Evolutionary conservation across 2,329 filamentous ascomycete genomes (phyloP), one percentile per base, ranked within the genome.

Genomic region (Colletotrichum plurivorum): DNA sequence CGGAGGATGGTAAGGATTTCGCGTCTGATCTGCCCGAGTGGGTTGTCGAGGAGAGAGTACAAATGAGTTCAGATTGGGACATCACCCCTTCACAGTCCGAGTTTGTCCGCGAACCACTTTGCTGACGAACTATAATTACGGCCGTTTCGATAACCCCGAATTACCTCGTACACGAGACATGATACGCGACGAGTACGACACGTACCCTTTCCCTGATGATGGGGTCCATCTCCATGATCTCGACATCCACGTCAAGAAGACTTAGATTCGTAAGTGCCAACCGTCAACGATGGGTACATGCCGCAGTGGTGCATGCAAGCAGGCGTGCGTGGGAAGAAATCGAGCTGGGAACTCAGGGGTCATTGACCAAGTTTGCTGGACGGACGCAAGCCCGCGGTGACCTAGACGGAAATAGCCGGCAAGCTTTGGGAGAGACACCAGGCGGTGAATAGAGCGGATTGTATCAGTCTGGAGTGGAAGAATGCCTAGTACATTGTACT

Each of bases 91-190:
- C 6, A 15, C 2, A 43, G 4, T 43, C 16, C 6, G 41, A 43
- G 6, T 10, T 8, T n/a, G 15, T 43, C 16, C 13, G 15, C 10
- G 16, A 16, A 43, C 41, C 5, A 10, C 13, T 5, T 15, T 13
- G 10, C 15, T 15, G 25, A 27, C 31, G 6, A 52, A 13, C 46
- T 36, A 49, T 46, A 59, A 9, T 4, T 45, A 46, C 5, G 46
- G 15, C 10, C 41, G 20, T 18, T 12, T 18, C 36, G 13, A 22
- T 6, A 36, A 53, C 20, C 48, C 61, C 15, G 46, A 60, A 18
- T 59, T 55, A 15, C 15, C 62, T 16, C 48, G 55, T 13, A 41
- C 45, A 13, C 18, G 48, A n/a, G 51, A 25, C 10, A 65, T 60
- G 25, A 7, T 52, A n/a, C 4, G 27, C 15, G 55, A 60, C 12